phyloP scores from a whole-genome alignment of 2,329 filamentous ascomycete genomes.

The Clarireedia monteithiana region DNA sequence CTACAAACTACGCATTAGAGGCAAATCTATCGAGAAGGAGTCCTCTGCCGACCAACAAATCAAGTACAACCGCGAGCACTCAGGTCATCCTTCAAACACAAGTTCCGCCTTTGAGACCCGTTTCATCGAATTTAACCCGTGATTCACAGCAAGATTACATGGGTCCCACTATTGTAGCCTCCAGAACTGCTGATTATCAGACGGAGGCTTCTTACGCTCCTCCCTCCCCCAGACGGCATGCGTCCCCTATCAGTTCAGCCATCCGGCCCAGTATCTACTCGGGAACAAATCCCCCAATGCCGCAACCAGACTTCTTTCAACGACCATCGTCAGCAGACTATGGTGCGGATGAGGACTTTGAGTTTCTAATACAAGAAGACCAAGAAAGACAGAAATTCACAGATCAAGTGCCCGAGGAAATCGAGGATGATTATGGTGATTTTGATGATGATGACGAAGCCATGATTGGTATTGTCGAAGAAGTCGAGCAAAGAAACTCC shows the following conservation, averaged over 20 bases:
- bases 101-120: background rate
- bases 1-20: conserved; percentile 25
- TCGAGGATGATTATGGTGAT: conserved; percentile 20
- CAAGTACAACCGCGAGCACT: conserved; percentile 21
- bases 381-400: conserved; percentile 11
- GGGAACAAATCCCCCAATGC: background rate
- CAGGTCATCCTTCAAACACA: conserved; percentile 27
- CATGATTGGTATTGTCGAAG: conserved; percentile 35
- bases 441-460: conserved; percentile 30
- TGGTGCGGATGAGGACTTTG: conserved; percentile 19
- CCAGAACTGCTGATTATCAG: background rate
- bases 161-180: background rate
- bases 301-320: conserved; percentile 1
- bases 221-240: background rate
- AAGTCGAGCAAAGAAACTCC: conserved; percentile 33
- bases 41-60: conserved; percentile 9
- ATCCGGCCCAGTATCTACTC: background rate
- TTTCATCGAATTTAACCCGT: background rate
- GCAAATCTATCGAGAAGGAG: conserved; percentile 1
- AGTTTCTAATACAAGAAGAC: conserved; percentile 22
- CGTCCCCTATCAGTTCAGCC: background rate
- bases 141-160: background rate
- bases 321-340: conserved; percentile 16
- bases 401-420: conserved; percentile 4
- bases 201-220: background rate